phyloP scores from a whole-genome alignment of 768 basidiomycete species.

The Psilocybe azurescens region DNA sequence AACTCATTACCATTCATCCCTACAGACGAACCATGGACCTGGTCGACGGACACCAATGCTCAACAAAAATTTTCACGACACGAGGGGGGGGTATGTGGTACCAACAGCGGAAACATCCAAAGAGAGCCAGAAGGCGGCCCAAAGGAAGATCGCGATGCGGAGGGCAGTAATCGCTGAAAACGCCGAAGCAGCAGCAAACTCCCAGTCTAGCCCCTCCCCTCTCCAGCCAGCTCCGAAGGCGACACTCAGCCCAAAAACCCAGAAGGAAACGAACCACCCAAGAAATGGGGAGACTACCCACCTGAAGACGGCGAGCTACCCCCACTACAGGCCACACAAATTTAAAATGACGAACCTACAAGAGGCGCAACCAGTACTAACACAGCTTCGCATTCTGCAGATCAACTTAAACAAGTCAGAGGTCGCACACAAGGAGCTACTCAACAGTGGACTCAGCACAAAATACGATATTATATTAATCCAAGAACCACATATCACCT shows the following conservation, averaged over 20 bases:
- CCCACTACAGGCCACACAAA: background rate
- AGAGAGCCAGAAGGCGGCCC: background rate
- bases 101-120: background rate
- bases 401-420: constrained; percentile 21
- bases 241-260: no score
- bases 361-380: background rate
- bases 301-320: no score
- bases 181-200: no score
- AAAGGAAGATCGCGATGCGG: no score
- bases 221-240: no score
- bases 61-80: background rate
- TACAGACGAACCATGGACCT: background rate
- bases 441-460: constrained; percentile 1
- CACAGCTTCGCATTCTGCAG: constrained; percentile 2
- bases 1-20: background rate
- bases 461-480: constrained; percentile 18
- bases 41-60: background rate
- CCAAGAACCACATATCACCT: constrained; percentile 17
- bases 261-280: no score
- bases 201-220: no score
- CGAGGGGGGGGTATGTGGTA: background rate
- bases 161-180: no score
- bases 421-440: constrained; percentile 14
- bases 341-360: background rate
- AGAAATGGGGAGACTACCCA: no score